These are phyloP conservation scores for Monosporascus ibericus DNA, from an alignment of 2,329 filamentous ascomycete species.

Conservation along the genomic window DNA sequence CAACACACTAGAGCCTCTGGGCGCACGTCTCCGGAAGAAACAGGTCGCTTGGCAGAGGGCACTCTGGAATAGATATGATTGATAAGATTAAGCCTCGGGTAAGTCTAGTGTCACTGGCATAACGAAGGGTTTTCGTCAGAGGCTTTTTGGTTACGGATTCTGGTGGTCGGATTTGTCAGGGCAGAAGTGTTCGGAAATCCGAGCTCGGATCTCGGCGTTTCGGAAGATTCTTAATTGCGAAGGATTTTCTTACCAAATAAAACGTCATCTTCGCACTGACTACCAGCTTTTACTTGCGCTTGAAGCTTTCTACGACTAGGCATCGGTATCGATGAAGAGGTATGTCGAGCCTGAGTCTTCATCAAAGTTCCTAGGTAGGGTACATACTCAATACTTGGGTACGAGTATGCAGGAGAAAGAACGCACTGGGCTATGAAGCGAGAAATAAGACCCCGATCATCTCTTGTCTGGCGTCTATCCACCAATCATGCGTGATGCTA, in stretches of 20 bases:
- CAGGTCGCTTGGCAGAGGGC: constrained; percentile 5
- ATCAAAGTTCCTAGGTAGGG: no score
- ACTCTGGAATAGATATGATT: constrained; percentile 13
- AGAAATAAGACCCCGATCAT: not conserved
- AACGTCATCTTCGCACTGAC: no score
- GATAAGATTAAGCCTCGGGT: constrained; percentile 17
- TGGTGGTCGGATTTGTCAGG: not conserved
- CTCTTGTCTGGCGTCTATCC: not conserved
- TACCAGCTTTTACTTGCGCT: no score
- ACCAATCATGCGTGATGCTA: not conserved
- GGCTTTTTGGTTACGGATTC: not conserved
- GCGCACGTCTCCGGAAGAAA: not conserved
- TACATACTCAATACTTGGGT: no score
- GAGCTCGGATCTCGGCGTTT: not conserved
- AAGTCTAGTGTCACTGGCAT: not conserved
- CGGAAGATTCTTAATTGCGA: not conserved
- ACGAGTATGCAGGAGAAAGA: no score
- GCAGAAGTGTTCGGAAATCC: not conserved
- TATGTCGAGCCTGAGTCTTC: no score
- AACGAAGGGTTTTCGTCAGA: not conserved
- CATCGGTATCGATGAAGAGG: no score
- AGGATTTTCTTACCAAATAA: no score
- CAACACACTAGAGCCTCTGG: no score
- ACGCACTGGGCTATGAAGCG: no score
- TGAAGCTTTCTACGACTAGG: no score